Base-by-base conservation (phyloP, 129 eudicot species). In the Artemisia tridentata region DNA sequence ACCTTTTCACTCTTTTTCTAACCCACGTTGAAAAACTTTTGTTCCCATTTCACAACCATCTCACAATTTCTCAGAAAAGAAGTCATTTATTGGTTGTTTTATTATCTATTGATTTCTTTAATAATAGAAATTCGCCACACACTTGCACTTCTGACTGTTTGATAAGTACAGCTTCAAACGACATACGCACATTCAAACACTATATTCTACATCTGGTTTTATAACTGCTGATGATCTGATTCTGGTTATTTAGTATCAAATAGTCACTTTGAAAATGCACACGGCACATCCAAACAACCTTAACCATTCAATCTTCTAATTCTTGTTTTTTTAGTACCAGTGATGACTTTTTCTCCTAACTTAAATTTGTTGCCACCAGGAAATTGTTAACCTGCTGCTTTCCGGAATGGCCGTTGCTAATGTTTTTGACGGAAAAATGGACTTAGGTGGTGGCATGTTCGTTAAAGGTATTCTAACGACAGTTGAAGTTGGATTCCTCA, bases 371-470 rank as follows among this genome's bases (percentile, higher is more conserved):
- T 61, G 41, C 14, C 58, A 69, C 51, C 85, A 93, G 99, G 99
- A 93, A 86, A 93, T 93, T 25, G 99, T 93, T 5, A 93, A 93
- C 82, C 90, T 93, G 49, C 74, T 93, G 66, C 99, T 93, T 63
- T 90, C 97, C 16, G 99, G 99, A n/a, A 68, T 75, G 82, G 99
- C 99, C 1, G 97, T 84, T 68, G 92, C 99, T 14, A 87, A 93
- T 72, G 99, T 93, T 57, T 93, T 90, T 52, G 99, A 93, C 7
- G 99, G 96, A 27, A 87, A 61, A 63, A 93, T 93, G 80, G 99
- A 93, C 74, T 84, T 93, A 59, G 99, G 99, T 14, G 99, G 96
- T 34, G 97, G 99, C 78, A 87, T 93, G 93, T 84, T 85, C 64
- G 88, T 93, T 41, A 90, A 84, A 49, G 99, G 99, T 38, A 88